phyloP scores from a whole-genome alignment of 2,329 filamentous ascomycete species.

The Pseudodiploospora longispora region DNA sequence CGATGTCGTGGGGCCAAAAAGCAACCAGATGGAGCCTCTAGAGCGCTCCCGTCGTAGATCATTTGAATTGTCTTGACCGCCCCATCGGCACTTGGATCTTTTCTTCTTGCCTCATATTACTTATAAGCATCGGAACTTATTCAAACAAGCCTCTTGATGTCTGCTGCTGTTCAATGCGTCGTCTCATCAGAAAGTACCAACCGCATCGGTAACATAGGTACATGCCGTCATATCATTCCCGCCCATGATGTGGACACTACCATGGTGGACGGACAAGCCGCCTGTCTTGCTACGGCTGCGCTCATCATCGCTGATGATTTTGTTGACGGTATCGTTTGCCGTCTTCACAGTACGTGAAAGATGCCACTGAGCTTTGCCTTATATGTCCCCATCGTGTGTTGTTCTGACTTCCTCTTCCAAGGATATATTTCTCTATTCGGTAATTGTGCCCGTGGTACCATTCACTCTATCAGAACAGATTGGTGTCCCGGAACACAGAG shows the following conservation, averaged over 20 bases:
- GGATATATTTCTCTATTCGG: constrained; percentile 28
- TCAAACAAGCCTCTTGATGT: too few species aligned
- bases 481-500: constrained; percentile 15
- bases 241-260: background rate
- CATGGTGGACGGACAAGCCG: constrained; percentile 12
- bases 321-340: constrained; percentile 24
- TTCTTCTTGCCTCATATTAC: too few species aligned
- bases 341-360: constrained; percentile 22
- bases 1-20: too few species aligned
- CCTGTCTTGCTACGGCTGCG: constrained; percentile 21
- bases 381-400: background rate
- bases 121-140: too few species aligned
- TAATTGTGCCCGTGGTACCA: constrained; percentile 26
- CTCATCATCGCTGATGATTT: constrained; percentile 24
- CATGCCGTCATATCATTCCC: background rate
- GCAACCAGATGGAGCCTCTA: too few species aligned
- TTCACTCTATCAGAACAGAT: constrained; percentile 20
- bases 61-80: too few species aligned
- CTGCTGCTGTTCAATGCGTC: too few species aligned
- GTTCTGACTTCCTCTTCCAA: constrained; percentile 3
- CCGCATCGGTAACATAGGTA: too few species aligned
- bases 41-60: too few species aligned
- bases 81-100: too few species aligned
- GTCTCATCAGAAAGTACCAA: too few species aligned
- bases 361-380: constrained; percentile 1